phyloP scores from a whole-genome alignment of 1,139 yeast species.

The Blastobotrys proliferans region DNA sequence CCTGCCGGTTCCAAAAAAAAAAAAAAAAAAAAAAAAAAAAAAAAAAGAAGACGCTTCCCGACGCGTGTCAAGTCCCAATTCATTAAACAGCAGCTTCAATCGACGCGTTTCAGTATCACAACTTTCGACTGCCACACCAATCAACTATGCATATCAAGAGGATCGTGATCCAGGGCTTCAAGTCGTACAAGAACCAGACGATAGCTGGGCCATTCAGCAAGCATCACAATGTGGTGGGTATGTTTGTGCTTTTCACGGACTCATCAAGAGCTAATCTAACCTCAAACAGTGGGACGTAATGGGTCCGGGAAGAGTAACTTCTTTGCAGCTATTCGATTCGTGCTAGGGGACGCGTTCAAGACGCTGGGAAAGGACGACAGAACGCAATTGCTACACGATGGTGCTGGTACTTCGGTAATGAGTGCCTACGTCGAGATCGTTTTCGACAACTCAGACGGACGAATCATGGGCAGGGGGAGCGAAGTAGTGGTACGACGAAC shows the following conservation, averaged over 20 bases:
- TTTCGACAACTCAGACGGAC: slow-evolving; percentile 73
- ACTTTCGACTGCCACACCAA: background rate
- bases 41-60: background rate
- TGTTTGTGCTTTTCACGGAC: slow-evolving; percentile 6
- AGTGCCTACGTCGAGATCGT: slow-evolving; percentile 89
- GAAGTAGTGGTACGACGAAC: slow-evolving; percentile 81
- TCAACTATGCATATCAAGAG: slow-evolving; percentile 20
- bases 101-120: slow-evolving; percentile 3
- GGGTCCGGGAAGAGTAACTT: slow-evolving; percentile 97
- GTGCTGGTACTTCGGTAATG: slow-evolving; percentile 79
- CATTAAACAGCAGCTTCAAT: background rate
- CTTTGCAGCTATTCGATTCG: slow-evolving; percentile 93
- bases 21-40: background rate
- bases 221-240: slow-evolving; percentile 73
- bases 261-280: slow-evolving; percentile 3
- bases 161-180: slow-evolving; percentile 86
- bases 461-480: slow-evolving; percentile 63
- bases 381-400: slow-evolving; percentile 75
- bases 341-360: slow-evolving; percentile 83
- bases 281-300: slow-evolving; percentile 68
- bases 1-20: background rate
- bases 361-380: slow-evolving; percentile 87
- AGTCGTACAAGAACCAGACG: slow-evolving; percentile 85
- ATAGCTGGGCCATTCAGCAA: slow-evolving; percentile 74
- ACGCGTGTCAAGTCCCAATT: background rate